Evolutionary conservation across 2,329 filamentous ascomycete species (phyloP).

Genomic region (Xylariaceae sp.): DNA sequence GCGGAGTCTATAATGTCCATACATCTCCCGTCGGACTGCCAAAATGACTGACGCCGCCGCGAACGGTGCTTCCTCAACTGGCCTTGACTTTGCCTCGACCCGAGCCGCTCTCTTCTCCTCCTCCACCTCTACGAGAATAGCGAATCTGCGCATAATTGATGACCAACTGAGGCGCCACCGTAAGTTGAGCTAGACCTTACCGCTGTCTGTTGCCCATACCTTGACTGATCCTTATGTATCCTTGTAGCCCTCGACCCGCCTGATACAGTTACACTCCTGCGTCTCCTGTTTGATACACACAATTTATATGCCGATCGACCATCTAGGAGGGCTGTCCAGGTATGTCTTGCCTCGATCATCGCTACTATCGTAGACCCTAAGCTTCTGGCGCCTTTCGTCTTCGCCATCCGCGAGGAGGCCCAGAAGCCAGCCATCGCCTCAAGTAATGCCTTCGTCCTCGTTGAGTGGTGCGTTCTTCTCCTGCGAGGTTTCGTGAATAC

Average conservation of each 20-base stretch:
- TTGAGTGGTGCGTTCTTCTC: conserved; percentile 86
- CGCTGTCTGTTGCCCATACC: too few relatives aligned
- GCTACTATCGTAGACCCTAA: conserved; percentile 61
- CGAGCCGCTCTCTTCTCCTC: conserved; percentile 64
- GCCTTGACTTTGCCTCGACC: conserved; percentile 57
- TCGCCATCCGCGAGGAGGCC: conserved; percentile 72
- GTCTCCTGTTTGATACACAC: conserved; percentile 84
- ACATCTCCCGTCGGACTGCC: conserved; percentile 12
- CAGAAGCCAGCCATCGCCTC: conserved; percentile 78
- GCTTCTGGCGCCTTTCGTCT: conserved; percentile 68
- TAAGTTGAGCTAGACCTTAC: conserved; percentile 43
- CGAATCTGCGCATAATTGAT: conserved; percentile 60
- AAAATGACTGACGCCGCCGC: conserved; percentile 28
- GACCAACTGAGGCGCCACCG: conserved; percentile 62
- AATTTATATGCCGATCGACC: conserved; percentile 83
- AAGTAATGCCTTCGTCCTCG: conserved; percentile 82
- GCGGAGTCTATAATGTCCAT: conserved; percentile 23
- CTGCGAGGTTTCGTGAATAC: conserved; percentile 72
- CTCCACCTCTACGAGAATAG: conserved; percentile 62
- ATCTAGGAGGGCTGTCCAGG: conserved; percentile 82
- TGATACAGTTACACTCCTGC: conserved; percentile 63
- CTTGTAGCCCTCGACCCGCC: conserved; percentile 53
- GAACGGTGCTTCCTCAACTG: conserved; percentile 46
- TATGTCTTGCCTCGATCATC: conserved; percentile 75
- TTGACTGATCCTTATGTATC: conserved; percentile 18